Base-by-base conservation (phyloP, 805 yeast species). In the Candida yuanshanica region DNA sequence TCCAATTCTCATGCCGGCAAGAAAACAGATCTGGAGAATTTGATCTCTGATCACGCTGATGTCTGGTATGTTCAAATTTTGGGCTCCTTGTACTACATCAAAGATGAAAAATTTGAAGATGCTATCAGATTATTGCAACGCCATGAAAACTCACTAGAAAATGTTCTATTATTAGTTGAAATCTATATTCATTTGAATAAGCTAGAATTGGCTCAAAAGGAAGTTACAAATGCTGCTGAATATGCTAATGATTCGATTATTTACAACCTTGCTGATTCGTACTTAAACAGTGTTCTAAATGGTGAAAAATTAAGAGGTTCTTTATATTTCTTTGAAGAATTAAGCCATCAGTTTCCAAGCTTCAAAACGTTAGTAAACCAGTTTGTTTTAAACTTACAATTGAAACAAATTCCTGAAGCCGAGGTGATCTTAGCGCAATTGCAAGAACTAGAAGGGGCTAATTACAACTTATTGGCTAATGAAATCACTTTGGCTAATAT, bases 361-460 rank as follows among this genome's bases (percentile, higher is more conserved):
- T 59, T 66, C 25, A 67, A 70, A 55, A 74, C 75, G 14, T 72
- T 83, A 50, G 54, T 76, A 26, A 81, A 83, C 31, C 76, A 88
- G 55, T 73, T 88, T 34, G 83, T 80, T 10, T 70, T 89, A 45
- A 88, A 90, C 47, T 64, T 90, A 52, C 88, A 86, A 65, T 74
- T 88, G 59, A 77, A 80, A 38, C 84, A 90, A 55, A 68, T 77
- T 42, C 91, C 90, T 2, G 97, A 91, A 64, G 90, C 96, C 9
- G 74, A 75, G 44, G 86, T 85, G 47, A 68, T 80, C 27, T 64
- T 83, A 11, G 64, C 64, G 23, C 65, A 71, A 38, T 63, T 76
- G 33, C 55, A 67, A 25, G 70, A 75, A n/a, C 64, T 68, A n/a
- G 38, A 36, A 4, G 68, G 59, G 14, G 51, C 63, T 10, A 63